Conservation (phyloP, 2,329 filamentous ascomycete species). For the Colletotrichum phormii region DNA sequence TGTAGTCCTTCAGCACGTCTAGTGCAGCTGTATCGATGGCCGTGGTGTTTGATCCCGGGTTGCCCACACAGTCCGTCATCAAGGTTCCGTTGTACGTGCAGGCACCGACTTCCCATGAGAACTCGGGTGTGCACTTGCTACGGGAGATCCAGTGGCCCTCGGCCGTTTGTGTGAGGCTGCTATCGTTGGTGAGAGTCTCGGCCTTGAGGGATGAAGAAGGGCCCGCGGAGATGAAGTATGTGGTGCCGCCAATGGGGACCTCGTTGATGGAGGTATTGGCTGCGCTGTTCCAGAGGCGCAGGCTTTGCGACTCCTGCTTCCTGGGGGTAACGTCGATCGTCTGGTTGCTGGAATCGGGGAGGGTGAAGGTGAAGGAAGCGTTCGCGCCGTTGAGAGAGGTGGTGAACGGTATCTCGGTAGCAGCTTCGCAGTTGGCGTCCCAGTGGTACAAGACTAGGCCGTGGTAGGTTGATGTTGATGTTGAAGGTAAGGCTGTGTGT, state of each 20-base stretch:
- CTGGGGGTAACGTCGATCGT: neutral
- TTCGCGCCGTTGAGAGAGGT: conserved; percentile 1
- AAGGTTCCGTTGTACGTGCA: conserved; percentile 22
- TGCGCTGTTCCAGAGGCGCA: conserved; percentile 10
- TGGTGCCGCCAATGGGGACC: conserved; percentile 10
- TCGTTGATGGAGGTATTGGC: conserved; percentile 1
- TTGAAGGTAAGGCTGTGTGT: conserved; percentile 24
- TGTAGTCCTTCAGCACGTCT: conserved; percentile 1
- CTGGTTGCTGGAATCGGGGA: conserved; percentile 7
- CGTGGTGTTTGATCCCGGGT: neutral
- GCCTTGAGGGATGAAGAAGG: neutral
- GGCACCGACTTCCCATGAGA: conserved; percentile 2
- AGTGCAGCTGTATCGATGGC: neutral
- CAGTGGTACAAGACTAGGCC: conserved; percentile 5
- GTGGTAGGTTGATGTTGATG: conserved; percentile 16
- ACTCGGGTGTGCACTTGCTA: conserved; percentile 6
- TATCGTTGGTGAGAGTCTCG: neutral
- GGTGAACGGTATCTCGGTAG: neutral
- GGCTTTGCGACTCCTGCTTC: neutral
- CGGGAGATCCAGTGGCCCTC: conserved; percentile 24
- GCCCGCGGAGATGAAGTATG: conserved; percentile 7
- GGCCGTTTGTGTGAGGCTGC: neutral
- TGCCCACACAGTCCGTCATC: neutral
- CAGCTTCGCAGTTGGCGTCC: conserved; percentile 21
- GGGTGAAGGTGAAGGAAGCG: conserved; percentile 1